phyloP scores from a whole-genome alignment of 2,329 filamentous ascomycete species.

The Penicillium nordicum region DNA sequence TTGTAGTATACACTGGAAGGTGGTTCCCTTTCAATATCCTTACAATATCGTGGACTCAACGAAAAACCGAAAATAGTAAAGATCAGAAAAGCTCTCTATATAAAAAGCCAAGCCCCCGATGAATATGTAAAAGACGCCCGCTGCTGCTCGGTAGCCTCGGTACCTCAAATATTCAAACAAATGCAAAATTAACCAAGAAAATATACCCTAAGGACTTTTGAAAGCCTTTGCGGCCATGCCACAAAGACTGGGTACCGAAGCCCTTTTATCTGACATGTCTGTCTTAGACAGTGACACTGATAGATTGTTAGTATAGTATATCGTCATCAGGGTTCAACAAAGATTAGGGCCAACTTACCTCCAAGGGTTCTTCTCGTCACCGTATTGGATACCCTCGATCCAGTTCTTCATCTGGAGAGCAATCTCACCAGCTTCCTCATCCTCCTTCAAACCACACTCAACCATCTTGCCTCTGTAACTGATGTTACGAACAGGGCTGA shows the following conservation, averaged over 20 bases:
- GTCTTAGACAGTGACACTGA: slow-evolving; percentile 21
- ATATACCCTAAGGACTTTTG: neutral
- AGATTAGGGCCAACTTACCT: slow-evolving; percentile 54
- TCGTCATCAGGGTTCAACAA: neutral
- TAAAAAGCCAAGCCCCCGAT: neutral
- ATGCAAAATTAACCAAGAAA: slow-evolving; percentile 1
- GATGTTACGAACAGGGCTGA: slow-evolving; percentile 84
- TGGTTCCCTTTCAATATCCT: neutral
- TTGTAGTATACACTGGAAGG: neutral
- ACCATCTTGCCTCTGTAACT: slow-evolving; percentile 81
- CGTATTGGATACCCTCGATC: slow-evolving; percentile 95
- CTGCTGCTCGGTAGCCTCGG: neutral
- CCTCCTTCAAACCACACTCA: slow-evolving; percentile 74
- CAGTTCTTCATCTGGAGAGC: slow-evolving; percentile 87
- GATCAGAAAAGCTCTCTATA: neutral
- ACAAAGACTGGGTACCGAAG: neutral
- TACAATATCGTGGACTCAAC: neutral
- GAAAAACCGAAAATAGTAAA: neutral
- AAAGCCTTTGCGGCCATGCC: neutral
- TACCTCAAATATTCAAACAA: neutral
- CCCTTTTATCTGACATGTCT: neutral
- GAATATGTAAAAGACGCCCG: slow-evolving; percentile 3
- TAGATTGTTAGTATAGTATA: neutral
- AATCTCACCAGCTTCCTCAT: slow-evolving; percentile 83
- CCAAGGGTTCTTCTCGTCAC: slow-evolving; percentile 88